A percentile compares a stretch with the other conserved stretches of the same genome.
Evolutionary conservation across 78 protist genomes (phyloP).

Genomic region (Polysphondylium violaceum): DNA sequence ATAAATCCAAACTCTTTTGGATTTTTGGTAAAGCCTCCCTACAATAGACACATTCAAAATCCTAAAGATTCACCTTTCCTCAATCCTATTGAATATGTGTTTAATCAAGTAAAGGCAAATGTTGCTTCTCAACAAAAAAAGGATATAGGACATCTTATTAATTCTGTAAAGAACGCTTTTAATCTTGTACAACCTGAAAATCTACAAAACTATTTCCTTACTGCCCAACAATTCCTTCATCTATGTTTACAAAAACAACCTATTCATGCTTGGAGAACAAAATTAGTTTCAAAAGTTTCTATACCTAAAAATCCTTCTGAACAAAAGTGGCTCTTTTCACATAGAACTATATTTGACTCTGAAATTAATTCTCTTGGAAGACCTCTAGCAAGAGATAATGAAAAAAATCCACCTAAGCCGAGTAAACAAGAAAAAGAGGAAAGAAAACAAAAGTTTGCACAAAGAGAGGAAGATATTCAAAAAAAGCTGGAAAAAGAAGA

Average conservation of each 20-base stretch:
- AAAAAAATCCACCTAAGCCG: too few relatives aligned
- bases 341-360: not conserved
- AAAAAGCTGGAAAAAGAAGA: too few relatives aligned
- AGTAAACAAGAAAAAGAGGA: too few relatives aligned
- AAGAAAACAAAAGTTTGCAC: too few relatives aligned
- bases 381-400: too few relatives aligned
- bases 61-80: not conserved
- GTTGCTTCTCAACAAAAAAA: not conserved
- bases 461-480: too few relatives aligned
- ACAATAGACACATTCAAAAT: not conserved
- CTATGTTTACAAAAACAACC: not conserved
- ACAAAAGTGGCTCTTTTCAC: not conserved
- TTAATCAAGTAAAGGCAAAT: not conserved
- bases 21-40: too few relatives aligned
- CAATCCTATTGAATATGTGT: not conserved
- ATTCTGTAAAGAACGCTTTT: not conserved
- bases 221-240: not conserved
- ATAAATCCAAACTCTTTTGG: not conserved
- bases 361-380: too few relatives aligned
- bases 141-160: not conserved
- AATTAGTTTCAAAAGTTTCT: not conserved
- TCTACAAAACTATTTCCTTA: not conserved
- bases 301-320: not conserved
- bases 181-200: not conserved
- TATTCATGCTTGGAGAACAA: not conserved